These are phyloP conservation scores for Tolypocladium tundrense DNA, from an alignment of 2,329 filamentous ascomycete genomes.

Conservation along the genomic window DNA sequence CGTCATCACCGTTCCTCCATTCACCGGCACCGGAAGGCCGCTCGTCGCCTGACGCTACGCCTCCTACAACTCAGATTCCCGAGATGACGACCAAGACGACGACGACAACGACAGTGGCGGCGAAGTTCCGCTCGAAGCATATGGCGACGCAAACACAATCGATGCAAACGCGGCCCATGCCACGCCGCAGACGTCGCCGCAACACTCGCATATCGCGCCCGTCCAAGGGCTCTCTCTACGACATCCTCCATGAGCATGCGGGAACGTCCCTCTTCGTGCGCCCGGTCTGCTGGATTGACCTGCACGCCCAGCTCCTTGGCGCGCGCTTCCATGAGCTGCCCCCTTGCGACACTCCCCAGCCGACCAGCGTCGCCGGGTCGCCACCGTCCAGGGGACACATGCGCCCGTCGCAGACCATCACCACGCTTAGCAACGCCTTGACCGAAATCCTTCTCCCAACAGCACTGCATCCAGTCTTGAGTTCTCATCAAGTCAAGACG, in stretches of 20 bases:
- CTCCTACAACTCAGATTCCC: constrained; percentile 14
- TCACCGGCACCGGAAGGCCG: neutral
- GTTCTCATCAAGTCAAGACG: constrained; percentile 29
- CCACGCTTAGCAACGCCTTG: constrained; percentile 31
- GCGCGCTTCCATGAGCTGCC: constrained; percentile 34
- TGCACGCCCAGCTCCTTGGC: constrained; percentile 36
- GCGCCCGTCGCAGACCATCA: constrained; percentile 31
- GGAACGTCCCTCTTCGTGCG: constrained; percentile 38
- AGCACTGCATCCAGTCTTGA: constrained; percentile 21
- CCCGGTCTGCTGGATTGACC: constrained; percentile 46
- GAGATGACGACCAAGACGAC: constrained; percentile 10
- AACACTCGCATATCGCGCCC: constrained; percentile 24
- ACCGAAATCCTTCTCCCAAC: constrained; percentile 28
- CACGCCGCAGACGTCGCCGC: neutral
- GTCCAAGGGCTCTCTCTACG: constrained; percentile 39
- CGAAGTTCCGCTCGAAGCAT: neutral
- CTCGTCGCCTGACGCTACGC: constrained; percentile 9
- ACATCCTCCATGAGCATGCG: constrained; percentile 38
- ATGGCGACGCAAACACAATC: neutral
- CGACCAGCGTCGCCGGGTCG: constrained; percentile 19
- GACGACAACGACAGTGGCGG: constrained; percentile 10
- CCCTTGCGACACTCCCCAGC: constrained; percentile 29
- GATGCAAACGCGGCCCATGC: neutral
- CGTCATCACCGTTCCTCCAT: constrained; percentile 9
- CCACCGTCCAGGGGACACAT: constrained; percentile 25